A percentile compares a stretch with the other conserved stretches of the same genome.
Conservation (phyloP, 106 monocot genomes). For the Apostasia ramifera region DNA sequence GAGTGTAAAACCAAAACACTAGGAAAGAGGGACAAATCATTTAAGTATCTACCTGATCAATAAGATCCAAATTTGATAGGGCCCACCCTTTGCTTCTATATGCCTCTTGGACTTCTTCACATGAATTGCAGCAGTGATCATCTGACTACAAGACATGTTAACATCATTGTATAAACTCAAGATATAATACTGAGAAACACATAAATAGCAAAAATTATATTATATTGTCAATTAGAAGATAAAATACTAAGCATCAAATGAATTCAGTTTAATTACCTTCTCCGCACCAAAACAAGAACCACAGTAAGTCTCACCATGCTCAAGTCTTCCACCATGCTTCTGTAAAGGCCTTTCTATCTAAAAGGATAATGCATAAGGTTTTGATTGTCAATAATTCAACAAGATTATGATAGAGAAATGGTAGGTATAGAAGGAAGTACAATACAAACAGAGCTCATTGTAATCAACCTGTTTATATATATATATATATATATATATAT, state of each 20-base stretch:
- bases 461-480: no score
- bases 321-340: slow-evolving; percentile 94
- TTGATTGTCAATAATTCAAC: no score
- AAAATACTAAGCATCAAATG: not conserved
- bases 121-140: slow-evolving; percentile 11
- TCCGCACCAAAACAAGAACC: slow-evolving; percentile 98
- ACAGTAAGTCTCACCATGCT: slow-evolving; percentile 88
- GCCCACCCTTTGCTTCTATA: slow-evolving; percentile 10
- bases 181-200: not conserved
- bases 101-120: slow-evolving; percentile 11
- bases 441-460: no score
- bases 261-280: slow-evolving; percentile 25
- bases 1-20: no score
- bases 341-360: slow-evolving; percentile 96
- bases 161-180: not conserved
- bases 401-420: no score
- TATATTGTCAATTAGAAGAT: not conserved
- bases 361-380: not conserved
- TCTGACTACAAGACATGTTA: slow-evolving; percentile 2
- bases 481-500: no score
- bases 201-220: not conserved
- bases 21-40: no score
- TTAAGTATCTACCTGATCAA: slow-evolving; percentile 4
- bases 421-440: no score
- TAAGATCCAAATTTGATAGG: slow-evolving; percentile 5